Evolutionary conservation across 1,139 yeast genomes (phyloP).

Genomic region (Zygosaccharomyces sapae): DNA sequence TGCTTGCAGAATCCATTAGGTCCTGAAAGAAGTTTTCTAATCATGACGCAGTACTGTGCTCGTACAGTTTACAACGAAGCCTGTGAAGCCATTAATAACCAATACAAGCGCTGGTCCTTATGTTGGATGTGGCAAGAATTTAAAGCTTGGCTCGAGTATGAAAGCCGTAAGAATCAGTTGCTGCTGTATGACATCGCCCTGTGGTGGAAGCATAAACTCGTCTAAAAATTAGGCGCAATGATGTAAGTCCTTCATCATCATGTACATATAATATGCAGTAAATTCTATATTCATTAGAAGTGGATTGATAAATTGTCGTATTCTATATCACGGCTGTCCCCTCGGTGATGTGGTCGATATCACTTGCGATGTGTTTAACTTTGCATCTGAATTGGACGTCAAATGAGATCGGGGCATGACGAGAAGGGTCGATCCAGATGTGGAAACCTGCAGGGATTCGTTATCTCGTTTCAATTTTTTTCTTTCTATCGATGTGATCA

Average conservation of each 20-base stretch:
- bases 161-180: slow-evolving; percentile 51
- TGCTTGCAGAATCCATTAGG: slow-evolving; percentile 78
- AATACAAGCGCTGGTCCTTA: slow-evolving; percentile 41
- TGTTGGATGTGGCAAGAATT: slow-evolving; percentile 40
- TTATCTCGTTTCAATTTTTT: slow-evolving; percentile 6
- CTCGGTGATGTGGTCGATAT: slow-evolving; percentile 7
- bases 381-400: slow-evolving; percentile 3
- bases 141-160: slow-evolving; percentile 50
- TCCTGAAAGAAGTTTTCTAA: slow-evolving; percentile 79
- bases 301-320: background rate
- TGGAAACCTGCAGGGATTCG: slow-evolving; percentile 7
- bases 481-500: slow-evolving; percentile 7
- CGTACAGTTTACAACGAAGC: slow-evolving; percentile 68
- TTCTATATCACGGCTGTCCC: background rate
- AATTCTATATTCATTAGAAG: background rate
- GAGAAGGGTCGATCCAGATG: slow-evolving; percentile 4
- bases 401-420: slow-evolving; percentile 4
- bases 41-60: slow-evolving; percentile 89
- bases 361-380: slow-evolving; percentile 6
- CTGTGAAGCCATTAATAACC: slow-evolving; percentile 40
- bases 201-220: slow-evolving; percentile 31
- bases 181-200: slow-evolving; percentile 49
- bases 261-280: slow-evolving; percentile 1
- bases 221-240: background rate
- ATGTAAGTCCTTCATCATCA: background rate